phyloP scores from a whole-genome alignment of 2,329 filamentous ascomycete species.

The Alternaria alternata region DNA sequence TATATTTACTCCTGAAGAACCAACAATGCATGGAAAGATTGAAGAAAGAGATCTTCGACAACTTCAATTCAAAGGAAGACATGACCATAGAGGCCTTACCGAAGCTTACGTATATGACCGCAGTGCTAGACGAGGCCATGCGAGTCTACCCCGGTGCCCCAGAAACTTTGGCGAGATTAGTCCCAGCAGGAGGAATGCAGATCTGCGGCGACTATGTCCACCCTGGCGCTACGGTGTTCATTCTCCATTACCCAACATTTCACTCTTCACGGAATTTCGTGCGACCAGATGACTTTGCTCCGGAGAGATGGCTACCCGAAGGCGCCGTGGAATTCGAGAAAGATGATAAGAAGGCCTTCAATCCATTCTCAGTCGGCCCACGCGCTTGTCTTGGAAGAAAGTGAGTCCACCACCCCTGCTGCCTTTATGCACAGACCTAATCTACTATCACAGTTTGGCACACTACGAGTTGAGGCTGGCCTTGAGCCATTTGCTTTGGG shows the following conservation, averaged over 20 bases:
- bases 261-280: constrained; percentile 9
- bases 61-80: constrained; percentile 7
- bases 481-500: constrained; percentile 4
- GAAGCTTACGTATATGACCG: constrained; percentile 9
- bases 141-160: constrained; percentile 12
- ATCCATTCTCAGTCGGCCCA: constrained; percentile 6
- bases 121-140: constrained; percentile 13
- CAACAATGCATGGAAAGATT: neutral
- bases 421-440: neutral
- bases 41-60: constrained; percentile 2
- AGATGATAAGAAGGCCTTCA: constrained; percentile 12
- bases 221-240: neutral
- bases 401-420: neutral
- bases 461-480: constrained; percentile 7
- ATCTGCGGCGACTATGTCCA: constrained; percentile 9
- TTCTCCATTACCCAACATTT: constrained; percentile 8
- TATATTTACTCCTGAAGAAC: neutral
- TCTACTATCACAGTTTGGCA: neutral
- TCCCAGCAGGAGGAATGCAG: constrained; percentile 3
- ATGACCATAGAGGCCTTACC: constrained; percentile 9
- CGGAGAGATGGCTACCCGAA: constrained; percentile 7
- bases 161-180: constrained; percentile 11
- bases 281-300: constrained; percentile 1
- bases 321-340: constrained; percentile 2
- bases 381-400: constrained; percentile 13